Evolutionary conservation across 192 early-diverging fungal genomes (phyloP), one percentile per base, ranked within the genome.

Genomic region (Backusella mclennaniae): DNA sequence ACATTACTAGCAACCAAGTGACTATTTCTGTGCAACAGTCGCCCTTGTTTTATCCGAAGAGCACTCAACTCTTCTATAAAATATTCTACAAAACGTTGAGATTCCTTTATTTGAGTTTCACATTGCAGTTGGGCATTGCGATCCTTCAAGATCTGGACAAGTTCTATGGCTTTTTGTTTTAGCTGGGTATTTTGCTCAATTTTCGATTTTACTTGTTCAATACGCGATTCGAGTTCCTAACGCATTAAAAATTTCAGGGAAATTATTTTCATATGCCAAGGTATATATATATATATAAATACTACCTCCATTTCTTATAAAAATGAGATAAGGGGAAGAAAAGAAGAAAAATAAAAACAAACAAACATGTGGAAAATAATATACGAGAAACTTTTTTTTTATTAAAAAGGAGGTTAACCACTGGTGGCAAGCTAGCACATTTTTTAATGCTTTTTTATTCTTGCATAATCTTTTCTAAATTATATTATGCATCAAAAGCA

Each of bases 111-210:
- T 71, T 88, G 88, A 46, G 83, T 84, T 79, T 97, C 93, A 78
- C 95, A 96, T 77, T 95, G 90, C 71, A 92, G 87, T 44, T 87
- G 86, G 29, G 91, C 90, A 71, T 87, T 92, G 41, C 80, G 76
- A 77, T 92, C 92, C 26, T 79, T 86, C 17, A 94, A 80, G 76
- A 86, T 77, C 21, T 66, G 35, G 19, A 88, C 82, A 82, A 94
- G 84, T 70, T 91, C 76, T 49, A 87, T 79, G n/a, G 87, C 87
- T 44, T 84, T 85, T 41, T 82, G 74, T 46, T 73, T 72, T 71
- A 88, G 69, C 31, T 84, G 77, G 21, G 69, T 67, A 36, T 82
- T 79, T 67, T 78, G 74, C 31, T 81, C 77, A 11, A 88, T 82
- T 69, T 86, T 88, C 7, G 70, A 23, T 26, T 83, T 75, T 14